These are phyloP conservation scores for Scedosporium boydii DNA, from an alignment of 2,329 filamentous ascomycete genomes.

Conservation along the genomic window DNA sequence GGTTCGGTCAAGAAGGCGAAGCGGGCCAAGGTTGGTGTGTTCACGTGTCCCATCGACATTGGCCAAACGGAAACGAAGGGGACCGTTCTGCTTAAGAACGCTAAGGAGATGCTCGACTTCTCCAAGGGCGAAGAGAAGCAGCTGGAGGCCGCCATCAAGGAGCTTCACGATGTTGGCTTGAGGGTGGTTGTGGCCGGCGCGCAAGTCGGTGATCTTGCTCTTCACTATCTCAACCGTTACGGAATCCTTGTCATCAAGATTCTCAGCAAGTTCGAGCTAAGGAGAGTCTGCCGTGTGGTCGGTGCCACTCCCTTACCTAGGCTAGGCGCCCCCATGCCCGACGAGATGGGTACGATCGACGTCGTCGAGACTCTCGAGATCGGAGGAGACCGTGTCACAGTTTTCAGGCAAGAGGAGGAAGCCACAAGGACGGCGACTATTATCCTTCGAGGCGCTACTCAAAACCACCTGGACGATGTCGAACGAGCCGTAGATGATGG, in stretches of 20 bases:
- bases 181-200: conserved; percentile 87
- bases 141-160: conserved; percentile 85
- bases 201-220: conserved; percentile 87
- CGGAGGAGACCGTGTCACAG: conserved; percentile 93
- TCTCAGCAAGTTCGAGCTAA: conserved; percentile 94
- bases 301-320: conserved; percentile 93
- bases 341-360: conserved; percentile 94
- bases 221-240: conserved; percentile 97
- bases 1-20: conserved; percentile 81
- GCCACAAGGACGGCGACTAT: conserved; percentile 87
- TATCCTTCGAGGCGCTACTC: conserved; percentile 87
- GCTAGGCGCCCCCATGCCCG: conserved; percentile 96
- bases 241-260: conserved; percentile 95
- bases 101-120: conserved; percentile 97
- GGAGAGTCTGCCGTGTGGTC: conserved; percentile 89
- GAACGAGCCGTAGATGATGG: conserved; percentile 96
- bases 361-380: conserved; percentile 96
- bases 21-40: conserved; percentile 94
- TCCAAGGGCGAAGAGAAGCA: conserved; percentile 93
- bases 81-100: conserved; percentile 91
- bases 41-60: conserved; percentile 89
- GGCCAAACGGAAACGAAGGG: conserved; percentile 98
- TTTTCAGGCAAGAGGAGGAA: conserved; percentile 94
- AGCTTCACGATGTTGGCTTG: conserved; percentile 86
- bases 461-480: conserved; percentile 95